Evolutionary conservation across 345 rosid species (phyloP), one percentile per base, ranked within the genome.

Genomic region (Rhizophora mangle): DNA sequence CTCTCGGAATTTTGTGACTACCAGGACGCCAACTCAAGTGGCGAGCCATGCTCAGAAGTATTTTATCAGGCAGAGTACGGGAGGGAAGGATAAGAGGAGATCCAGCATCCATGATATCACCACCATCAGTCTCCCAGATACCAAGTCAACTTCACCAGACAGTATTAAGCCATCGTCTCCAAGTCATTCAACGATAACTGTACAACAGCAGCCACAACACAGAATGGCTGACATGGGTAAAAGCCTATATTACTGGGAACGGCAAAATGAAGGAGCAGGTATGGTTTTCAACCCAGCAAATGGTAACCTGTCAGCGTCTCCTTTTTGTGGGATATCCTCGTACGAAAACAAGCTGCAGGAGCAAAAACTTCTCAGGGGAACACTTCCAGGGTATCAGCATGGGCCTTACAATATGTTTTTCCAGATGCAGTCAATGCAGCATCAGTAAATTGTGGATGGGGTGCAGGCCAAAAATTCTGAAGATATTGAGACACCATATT

Each of bases 41-140:
- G 99, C 99, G 2, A 95, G 99, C 73, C 99, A 95, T 76, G 99
- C 99, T 63, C 99, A 92, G n/a, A 95, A 95, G 80, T 95, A 92
- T 78, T 95, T 90, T 77, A 92, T 92, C 80, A 66, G 99, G 74
- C 99, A 95, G 79, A 85, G 80, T 63, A 89, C 86, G 1, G 98
- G 98, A 19, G 94, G 98, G 43, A 95, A 95, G 67, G 99, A 95
- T 78, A 95, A 90, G 89, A 84, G 94, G 70, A 79, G 99, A 72
- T 95, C 99, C 57, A 95, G 99, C 80, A 95, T 95, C 72, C 99
- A 95, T 29, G 99, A 95, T 68, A 95, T 95, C 78, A 95, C 99
- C 2, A 92, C 97, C 0, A 89, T 90, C 61, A 89, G 81, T 69
- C 82, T 90, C 63, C 85, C 87, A 6, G 88, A 85, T 49, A 61